phyloP scores from a whole-genome alignment of 2,329 filamentous ascomycete genomes.

The Aspergillus udagawae region DNA sequence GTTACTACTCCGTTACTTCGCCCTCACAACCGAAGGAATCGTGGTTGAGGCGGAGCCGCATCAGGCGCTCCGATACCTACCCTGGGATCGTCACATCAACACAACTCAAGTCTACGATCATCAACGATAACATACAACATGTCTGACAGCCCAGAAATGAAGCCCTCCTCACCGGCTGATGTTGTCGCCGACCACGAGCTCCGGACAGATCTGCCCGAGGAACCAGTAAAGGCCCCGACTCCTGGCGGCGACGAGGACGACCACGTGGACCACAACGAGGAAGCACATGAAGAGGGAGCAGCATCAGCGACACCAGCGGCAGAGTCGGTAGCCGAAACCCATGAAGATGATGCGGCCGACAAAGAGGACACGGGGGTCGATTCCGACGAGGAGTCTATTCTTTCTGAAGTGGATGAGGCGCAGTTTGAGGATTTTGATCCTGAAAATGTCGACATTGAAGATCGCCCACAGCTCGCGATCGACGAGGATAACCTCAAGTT shows the following conservation, averaged over 20 bases:
- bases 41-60: neutral
- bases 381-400: conserved; percentile 58
- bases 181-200: conserved; percentile 2
- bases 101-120: neutral
- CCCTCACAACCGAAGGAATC: neutral
- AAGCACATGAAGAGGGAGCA: conserved; percentile 4
- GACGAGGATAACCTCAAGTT: conserved; percentile 59
- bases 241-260: conserved; percentile 19
- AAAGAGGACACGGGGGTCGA: conserved; percentile 36
- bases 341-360: conserved; percentile 15
- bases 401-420: conserved; percentile 62
- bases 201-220: conserved; percentile 16
- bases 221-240: conserved; percentile 23
- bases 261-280: conserved; percentile 12
- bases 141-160: conserved; percentile 37
- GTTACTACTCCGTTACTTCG: neutral
- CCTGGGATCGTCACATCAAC: conserved; percentile 4
- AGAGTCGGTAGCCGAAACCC: conserved; percentile 21
- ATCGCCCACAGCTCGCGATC: conserved; percentile 55
- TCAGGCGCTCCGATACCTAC: conserved; percentile 3
- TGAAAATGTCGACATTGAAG: conserved; percentile 57
- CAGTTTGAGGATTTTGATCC: conserved; percentile 64
- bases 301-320: conserved; percentile 10
- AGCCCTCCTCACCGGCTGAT: conserved; percentile 17
- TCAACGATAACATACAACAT: conserved; percentile 19